A percentile compares a stretch with the other conserved stretches of the same genome.
Evolutionary conservation across 331 rosid species (phyloP).

Genomic region (Erythrophleum ivorense): DNA sequence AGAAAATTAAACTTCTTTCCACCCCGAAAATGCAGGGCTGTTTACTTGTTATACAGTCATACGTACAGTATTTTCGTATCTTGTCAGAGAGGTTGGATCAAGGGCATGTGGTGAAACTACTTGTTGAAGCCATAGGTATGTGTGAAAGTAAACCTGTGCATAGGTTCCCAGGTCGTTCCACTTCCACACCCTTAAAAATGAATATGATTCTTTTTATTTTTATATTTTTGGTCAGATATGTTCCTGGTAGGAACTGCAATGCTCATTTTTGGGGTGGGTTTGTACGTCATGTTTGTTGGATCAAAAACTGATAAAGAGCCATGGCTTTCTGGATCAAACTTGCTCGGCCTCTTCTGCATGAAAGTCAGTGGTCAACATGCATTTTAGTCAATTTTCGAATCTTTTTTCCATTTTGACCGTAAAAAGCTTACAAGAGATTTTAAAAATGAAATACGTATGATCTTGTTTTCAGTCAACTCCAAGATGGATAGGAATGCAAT

Average conservation of each 20-base stretch:
- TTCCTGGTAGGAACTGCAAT: slow-evolving; percentile 84
- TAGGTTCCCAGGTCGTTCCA: neutral
- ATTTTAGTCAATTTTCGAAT: neutral
- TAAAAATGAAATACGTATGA: neutral
- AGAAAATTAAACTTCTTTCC: neutral
- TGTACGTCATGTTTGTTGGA: slow-evolving; percentile 79
- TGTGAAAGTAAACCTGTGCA: neutral
- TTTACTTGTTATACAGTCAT: slow-evolving; percentile 61
- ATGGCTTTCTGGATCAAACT: slow-evolving; percentile 49
- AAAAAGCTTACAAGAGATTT: neutral
- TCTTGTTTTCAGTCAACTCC: slow-evolving; percentile 59
- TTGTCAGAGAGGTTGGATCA: slow-evolving; percentile 61
- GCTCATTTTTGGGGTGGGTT: slow-evolving; percentile 70
- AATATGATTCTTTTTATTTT: neutral
- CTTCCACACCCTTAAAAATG: neutral
- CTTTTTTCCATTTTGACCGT: neutral
- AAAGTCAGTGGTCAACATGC: slow-evolving; percentile 48
- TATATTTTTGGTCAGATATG: slow-evolving; percentile 59
- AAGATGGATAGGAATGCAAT: slow-evolving; percentile 66
- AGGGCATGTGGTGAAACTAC: slow-evolving; percentile 63
- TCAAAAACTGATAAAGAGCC: slow-evolving; percentile 43
- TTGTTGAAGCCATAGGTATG: slow-evolving; percentile 85
- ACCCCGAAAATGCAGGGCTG: slow-evolving; percentile 63
- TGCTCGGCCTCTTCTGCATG: slow-evolving; percentile 57
- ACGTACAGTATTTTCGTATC: slow-evolving; percentile 58